A percentile compares a stretch with the other conserved stretches of the same genome.
Evolutionary conservation across 1,284 basidiomycete species (phyloP).

Genomic region (Puccinia novopanici): DNA sequence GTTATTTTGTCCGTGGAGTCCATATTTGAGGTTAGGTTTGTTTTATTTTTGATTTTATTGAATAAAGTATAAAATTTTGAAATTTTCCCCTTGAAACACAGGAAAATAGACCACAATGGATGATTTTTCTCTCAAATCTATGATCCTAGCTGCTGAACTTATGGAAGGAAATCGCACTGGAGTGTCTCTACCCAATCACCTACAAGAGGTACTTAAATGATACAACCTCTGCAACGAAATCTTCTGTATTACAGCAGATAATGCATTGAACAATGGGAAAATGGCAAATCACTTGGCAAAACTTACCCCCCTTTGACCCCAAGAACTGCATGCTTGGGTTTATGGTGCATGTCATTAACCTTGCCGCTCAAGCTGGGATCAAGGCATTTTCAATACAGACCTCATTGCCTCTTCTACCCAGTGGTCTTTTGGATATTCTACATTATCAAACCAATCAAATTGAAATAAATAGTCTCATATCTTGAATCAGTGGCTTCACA

Average conservation of each 20-base stretch:
- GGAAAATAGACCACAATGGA: no score
- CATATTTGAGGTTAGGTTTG: no score
- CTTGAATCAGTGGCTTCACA: not conserved
- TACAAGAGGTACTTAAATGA: not conserved
- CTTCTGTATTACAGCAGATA: slow-evolving; percentile 2
- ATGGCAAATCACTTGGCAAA: not conserved
- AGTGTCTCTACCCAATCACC: not conserved
- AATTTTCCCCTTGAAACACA: no score
- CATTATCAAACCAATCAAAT: not conserved
- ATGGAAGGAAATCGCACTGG: slow-evolving; percentile 2
- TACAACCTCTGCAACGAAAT: not conserved
- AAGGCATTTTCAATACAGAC: not conserved
- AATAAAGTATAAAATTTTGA: no score
- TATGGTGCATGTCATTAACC: slow-evolving; percentile 12
- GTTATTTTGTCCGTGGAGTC: no score
- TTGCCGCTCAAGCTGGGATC: slow-evolving; percentile 15
- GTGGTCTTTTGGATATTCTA: not conserved
- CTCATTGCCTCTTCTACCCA: not conserved
- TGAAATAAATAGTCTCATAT: not conserved
- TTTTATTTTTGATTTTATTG: no score
- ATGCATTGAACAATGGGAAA: not conserved
- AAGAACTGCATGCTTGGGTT: not conserved
- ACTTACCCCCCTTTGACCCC: not conserved
- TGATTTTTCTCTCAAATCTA: not conserved
- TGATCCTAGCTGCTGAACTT: not conserved